Base-by-base conservation (phyloP, 2,329 filamentous ascomycete species). In the Pseudocercospora fijiensis region DNA sequence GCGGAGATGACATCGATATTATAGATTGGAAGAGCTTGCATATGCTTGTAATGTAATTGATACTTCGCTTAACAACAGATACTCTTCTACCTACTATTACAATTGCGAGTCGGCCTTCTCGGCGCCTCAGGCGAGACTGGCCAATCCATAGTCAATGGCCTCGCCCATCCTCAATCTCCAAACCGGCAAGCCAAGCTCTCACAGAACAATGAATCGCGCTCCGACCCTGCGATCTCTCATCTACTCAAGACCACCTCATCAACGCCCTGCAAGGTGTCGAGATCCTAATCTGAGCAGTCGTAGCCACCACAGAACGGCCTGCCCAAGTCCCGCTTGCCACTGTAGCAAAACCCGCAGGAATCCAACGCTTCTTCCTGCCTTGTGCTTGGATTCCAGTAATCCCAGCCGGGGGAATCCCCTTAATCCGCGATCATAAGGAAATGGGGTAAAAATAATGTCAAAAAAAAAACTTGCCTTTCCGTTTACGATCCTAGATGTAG, bases 401-500 rank as follows among this genome's bases (percentile, higher is more conserved):
- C 1, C 79, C 82, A 1, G 76, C 79, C 0, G 80, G 79, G 6
- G 80, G 78, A n/a, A 73, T 80, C 43, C 79, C 80, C 73, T 70
- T 71, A 8, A 28, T 70, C 30, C 59, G 64, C 7, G 65, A 69
- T 37, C 65, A 81, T 74, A 86, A 86, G 76, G 82, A 86, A 66
- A 73, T 76, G 2, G 76, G 85, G 11, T 78, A 82, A 69, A 69
- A 78, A 83, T 62, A 78, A 82, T 59, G 76, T 86, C 63, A 80
- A 81, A 68, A 74, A 80, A 81, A 68, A 74, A 77, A 60, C 69
- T 82, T 1, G 73, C 76, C 30, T 76, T 87, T 0, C 82, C 83
- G 0, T 87, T 82, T 74, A 86, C 85, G 5, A 76, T 84, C 69
- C 80, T 86, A 57, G 84, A 87, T 65, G 79, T 85, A 11, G 85